These are phyloP conservation scores for Amphichorda felina DNA, from an alignment of 2,329 filamentous ascomycete species.

Conservation along the genomic window DNA sequence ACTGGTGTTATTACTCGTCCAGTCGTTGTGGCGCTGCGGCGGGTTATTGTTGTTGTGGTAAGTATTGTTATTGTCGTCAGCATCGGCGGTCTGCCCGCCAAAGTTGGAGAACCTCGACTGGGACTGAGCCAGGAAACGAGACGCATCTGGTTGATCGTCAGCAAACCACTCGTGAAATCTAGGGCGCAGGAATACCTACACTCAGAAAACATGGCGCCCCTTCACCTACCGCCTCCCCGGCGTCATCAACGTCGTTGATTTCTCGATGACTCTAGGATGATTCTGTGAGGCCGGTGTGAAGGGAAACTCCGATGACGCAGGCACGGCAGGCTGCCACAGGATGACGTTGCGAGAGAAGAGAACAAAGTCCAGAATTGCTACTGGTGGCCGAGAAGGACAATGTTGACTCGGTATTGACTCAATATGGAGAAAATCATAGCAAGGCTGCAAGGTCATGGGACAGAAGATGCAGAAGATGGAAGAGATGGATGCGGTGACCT, in stretches of 20 bases:
- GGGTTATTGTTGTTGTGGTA: background rate
- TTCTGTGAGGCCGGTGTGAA: too few species aligned
- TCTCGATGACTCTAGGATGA: too few species aligned
- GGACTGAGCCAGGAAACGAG: conserved; percentile 90
- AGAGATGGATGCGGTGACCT: too few species aligned
- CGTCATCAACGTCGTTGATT: background rate
- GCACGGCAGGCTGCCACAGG: too few species aligned
- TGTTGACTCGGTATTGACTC: too few species aligned
- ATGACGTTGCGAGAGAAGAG: too few species aligned
- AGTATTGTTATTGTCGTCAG: conserved; percentile 8
- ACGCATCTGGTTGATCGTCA: conserved; percentile 59
- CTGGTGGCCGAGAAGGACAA: too few species aligned
- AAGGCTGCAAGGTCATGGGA: background rate
- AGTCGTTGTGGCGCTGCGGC: conserved; percentile 2
- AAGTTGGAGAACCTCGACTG: conserved; percentile 78
- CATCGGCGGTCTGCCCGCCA: conserved; percentile 29
- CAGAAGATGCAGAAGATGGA: background rate
- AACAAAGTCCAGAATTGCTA: too few species aligned
- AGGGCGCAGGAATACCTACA: conserved; percentile 3
- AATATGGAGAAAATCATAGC: too few species aligned
- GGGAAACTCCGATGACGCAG: too few species aligned
- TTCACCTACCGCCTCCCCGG: conserved; percentile 6
- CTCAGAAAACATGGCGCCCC: conserved; percentile 9
- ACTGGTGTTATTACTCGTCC: background rate
- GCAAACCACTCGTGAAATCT: conserved; percentile 2